Base-by-base conservation (phyloP, 2,329 filamentous ascomycete genomes). In the Camillea tinctor region DNA sequence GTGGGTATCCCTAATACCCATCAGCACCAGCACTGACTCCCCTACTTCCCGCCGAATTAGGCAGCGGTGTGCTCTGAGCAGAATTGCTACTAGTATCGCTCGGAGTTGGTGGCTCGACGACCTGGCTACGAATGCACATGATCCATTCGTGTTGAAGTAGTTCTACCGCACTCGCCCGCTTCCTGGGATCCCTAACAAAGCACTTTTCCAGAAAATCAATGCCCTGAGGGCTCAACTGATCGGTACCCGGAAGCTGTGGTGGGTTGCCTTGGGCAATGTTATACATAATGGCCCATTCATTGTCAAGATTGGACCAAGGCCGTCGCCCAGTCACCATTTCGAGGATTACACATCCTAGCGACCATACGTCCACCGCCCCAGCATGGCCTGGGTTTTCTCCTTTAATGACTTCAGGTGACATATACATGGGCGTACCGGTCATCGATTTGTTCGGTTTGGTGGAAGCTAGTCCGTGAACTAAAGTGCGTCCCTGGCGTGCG, bases 211-310 rank as follows among this genome's bases (percentile, higher is more conserved):
- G 76, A 72, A 99, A 98, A 73, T 98, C 93, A 64, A 97, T 88
- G 21, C 95, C 95, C 58, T 86, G 77, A 0, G 88, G 84, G 71
- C 91, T 95, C 64, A 99, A 84, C 76, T 98, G 94, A 56, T 98
- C 94, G 0, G 81, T 74, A 0, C 86, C 83, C 1, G 95, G 95
- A 58, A 97, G 82, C 72, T 92, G 89, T 5, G 95, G 95, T 54
- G 93, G 91, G 69, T 97, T 96, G 65, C 95, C 95, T 73, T 97
- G 94, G 1, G 95, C 95, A 71, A 99, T 99, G 80, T 98, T 98
- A 83, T 97, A 99, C 95, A 99, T 99, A 79, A 99, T 98, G 50
- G 95, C 95, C 93, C 93, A 99, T 76, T 99, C 95, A 73, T 99
- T 99, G 79, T 99, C 95, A 52, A 98, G 87, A 65, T 89, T 92